Evolutionary conservation across 352 stramenopile species (phyloP).

Genomic region (Phytophthora sp.): DNA sequence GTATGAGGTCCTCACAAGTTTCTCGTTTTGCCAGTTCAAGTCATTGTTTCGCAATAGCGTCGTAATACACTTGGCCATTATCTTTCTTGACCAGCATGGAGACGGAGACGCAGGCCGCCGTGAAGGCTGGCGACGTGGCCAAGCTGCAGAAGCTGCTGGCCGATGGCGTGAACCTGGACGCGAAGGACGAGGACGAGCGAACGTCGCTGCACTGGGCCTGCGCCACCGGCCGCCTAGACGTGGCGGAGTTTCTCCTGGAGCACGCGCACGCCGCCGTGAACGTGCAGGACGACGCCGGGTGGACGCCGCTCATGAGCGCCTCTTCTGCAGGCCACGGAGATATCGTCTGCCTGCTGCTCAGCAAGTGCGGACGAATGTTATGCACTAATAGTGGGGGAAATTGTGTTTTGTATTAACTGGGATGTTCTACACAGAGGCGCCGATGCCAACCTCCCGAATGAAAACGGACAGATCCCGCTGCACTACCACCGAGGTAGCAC

Average conservation of each 20-base stretch:
- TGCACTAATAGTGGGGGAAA: not conserved
- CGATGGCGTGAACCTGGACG: constrained; percentile 37
- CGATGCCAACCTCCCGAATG: constrained; percentile 69
- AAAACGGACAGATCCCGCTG: constrained; percentile 74
- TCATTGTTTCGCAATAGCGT: not conserved
- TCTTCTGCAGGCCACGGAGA: constrained; percentile 65
- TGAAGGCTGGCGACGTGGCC: constrained; percentile 34
- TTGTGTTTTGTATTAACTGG: constrained; percentile 1
- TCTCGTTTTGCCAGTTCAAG: not conserved
- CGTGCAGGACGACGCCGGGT: constrained; percentile 75
- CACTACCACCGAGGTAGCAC: constrained; percentile 76
- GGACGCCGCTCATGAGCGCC: constrained; percentile 82
- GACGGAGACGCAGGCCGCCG: constrained; percentile 30
- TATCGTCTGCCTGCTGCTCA: constrained; percentile 60
- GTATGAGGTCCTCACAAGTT: not conserved
- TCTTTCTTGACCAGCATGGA: no score
- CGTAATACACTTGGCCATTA: no score
- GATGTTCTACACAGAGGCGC: constrained; percentile 37
- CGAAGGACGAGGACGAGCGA: constrained; percentile 76
- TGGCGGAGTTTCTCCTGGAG: constrained; percentile 64
- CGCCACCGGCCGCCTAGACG: constrained; percentile 47
- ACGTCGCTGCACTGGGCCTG: constrained; percentile 77
- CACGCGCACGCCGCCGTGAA: constrained; percentile 47
- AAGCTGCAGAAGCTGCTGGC: constrained; percentile 42
- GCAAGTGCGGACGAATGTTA: constrained; percentile 38